phyloP scores from a whole-genome alignment of 176 grass and related monocot species.

The Rhynchospora breviuscula region DNA sequence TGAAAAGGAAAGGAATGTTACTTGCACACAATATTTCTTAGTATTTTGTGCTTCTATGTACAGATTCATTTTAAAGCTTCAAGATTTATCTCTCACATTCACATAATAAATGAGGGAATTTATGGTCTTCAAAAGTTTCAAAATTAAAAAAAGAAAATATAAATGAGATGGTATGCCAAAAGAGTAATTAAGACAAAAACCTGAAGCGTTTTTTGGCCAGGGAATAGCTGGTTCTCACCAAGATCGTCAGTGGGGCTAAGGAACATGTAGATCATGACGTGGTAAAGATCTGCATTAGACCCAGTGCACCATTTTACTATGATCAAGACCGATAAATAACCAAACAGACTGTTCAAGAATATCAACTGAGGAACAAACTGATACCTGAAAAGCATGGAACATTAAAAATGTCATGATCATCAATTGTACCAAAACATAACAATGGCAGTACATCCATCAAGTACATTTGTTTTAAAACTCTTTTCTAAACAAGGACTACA shows the following conservation, averaged over 20 bases:
- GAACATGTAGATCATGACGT: slow-evolving; percentile 99
- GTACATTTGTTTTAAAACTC: background rate
- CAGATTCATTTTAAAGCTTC: background rate
- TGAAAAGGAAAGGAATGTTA: slow-evolving; percentile 6
- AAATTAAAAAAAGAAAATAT: background rate
- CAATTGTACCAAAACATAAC: background rate
- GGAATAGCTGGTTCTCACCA: slow-evolving; percentile 93
- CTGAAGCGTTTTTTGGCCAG: slow-evolving; percentile 77
- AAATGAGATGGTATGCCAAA: background rate
- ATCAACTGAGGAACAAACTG: slow-evolving; percentile 86
- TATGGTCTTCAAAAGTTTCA: background rate
- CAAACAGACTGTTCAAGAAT: slow-evolving; percentile 92
- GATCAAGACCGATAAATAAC: slow-evolving; percentile 84
- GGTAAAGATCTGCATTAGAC: slow-evolving; percentile 83
- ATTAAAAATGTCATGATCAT: background rate
- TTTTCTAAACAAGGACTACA: background rate
- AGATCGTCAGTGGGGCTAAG: slow-evolving; percentile 78
- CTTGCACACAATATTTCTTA: background rate
- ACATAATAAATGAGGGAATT: background rate
- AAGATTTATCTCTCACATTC: background rate
- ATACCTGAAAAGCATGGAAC: slow-evolving; percentile 41
- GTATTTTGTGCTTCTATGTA: background rate
- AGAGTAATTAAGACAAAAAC: slow-evolving; percentile 39
- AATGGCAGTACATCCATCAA: background rate
- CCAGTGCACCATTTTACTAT: slow-evolving; percentile 93